A percentile compares a stretch with the other conserved stretches of the same genome.
These are phyloP conservation scores for Cardamine chenopodiifolia DNA, from an alignment of 345 rosid species.

Conservation along the genomic window DNA sequence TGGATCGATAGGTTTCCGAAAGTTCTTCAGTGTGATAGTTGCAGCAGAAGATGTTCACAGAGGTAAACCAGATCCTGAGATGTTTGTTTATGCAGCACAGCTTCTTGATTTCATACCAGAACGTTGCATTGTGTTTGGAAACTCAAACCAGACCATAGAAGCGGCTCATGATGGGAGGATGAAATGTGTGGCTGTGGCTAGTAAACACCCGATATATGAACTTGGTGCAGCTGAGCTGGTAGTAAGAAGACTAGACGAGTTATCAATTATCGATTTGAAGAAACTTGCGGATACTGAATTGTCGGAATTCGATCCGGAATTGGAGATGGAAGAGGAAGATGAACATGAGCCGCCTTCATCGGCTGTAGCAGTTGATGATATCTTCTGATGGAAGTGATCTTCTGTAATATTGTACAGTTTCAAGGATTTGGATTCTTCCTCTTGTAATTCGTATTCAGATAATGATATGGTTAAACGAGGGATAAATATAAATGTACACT, in stretches of 20 bases:
- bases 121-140: conserved; percentile 95
- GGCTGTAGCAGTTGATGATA: conserved; percentile 61
- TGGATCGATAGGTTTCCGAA: conserved; percentile 62
- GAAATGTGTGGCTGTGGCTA: conserved; percentile 98
- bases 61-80: conserved; percentile 97
- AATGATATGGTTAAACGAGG: conserved; percentile 23
- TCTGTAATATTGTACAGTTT: conserved; percentile 59
- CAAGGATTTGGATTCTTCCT: conserved; percentile 31
- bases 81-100: conserved; percentile 85
- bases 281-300: conserved; percentile 81
- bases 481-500: conserved; percentile 27
- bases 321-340: conserved; percentile 73
- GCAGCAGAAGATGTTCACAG: conserved; percentile 89
- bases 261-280: conserved; percentile 88
- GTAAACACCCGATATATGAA: conserved; percentile 89
- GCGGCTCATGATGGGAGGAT: conserved; percentile 92
- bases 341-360: conserved; percentile 51
- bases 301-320: conserved; percentile 66
- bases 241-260: conserved; percentile 77
- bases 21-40: conserved; percentile 70
- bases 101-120: conserved; percentile 85
- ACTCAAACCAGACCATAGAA: conserved; percentile 87
- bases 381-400: conserved; percentile 57
- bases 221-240: conserved; percentile 94
- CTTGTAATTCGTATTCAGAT: conserved; percentile 5